A percentile compares a stretch with the other conserved stretches of the same genome.
phyloP scores from a whole-genome alignment of 345 rosid genomes.

The Sisymbrium altissimum region DNA sequence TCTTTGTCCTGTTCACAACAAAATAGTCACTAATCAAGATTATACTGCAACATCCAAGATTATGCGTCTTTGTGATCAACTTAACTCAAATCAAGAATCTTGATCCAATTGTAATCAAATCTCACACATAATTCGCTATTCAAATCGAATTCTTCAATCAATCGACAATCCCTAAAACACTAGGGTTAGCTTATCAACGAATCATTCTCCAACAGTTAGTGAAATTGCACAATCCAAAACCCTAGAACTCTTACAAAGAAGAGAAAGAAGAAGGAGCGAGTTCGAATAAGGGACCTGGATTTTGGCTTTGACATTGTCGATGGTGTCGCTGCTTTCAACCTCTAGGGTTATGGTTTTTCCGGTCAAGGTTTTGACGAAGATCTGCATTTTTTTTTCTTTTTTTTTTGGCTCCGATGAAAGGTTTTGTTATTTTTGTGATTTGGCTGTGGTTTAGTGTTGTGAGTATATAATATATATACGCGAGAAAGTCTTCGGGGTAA shows the following conservation, averaged over 20 bases:
- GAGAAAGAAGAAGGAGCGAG: background rate
- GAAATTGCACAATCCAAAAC: background rate
- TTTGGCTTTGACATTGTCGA: conserved; percentile 58
- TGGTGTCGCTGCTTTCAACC: conserved; percentile 53
- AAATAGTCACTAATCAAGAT: too few species aligned
- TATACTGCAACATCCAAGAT: too few species aligned
- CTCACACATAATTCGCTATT: background rate
- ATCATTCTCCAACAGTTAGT: background rate
- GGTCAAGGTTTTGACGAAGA: conserved; percentile 55
- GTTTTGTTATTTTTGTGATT: too few species aligned
- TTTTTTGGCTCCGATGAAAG: too few species aligned
- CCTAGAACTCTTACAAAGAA: background rate
- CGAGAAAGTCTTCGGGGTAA: too few species aligned
- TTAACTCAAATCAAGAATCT: too few species aligned
- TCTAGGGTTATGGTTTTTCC: conserved; percentile 60
- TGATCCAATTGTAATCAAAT: background rate
- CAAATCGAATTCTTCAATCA: background rate
- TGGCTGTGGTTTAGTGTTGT: too few species aligned
- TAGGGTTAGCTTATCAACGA: background rate
- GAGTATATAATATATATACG: too few species aligned
- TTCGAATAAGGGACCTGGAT: conserved; percentile 35
- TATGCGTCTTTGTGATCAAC: background rate
- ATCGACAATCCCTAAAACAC: too few species aligned
- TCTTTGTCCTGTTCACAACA: conserved; percentile 83
- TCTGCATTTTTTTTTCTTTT: conserved; percentile 39